Conservation (phyloP, 2,329 filamentous ascomycete genomes). For the Leptodontidium sp. region DNA sequence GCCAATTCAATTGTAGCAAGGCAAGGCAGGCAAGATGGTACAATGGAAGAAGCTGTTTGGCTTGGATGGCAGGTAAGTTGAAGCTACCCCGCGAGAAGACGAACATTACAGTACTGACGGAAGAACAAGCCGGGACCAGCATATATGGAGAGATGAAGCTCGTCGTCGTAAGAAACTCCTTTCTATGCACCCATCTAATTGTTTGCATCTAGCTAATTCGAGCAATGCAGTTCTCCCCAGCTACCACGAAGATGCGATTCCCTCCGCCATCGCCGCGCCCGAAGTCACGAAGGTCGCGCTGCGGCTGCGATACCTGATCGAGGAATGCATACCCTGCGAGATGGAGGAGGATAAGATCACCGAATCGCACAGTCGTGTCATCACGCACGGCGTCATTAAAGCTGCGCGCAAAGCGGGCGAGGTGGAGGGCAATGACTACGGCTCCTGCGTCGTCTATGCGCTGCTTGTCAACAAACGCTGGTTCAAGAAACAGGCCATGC, state of each 20-base stretch:
- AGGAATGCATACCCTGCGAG: conserved; percentile 90
- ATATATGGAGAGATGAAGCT: conserved; percentile 43
- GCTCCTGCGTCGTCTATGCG: conserved; percentile 71
- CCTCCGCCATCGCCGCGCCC: conserved; percentile 74
- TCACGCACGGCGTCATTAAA: conserved; percentile 80
- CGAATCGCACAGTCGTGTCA: conserved; percentile 82
- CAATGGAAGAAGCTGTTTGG: conserved; percentile 46
- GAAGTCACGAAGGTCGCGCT: conserved; percentile 92
- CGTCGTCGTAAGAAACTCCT: conserved; percentile 37
- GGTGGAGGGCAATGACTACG: conserved; percentile 78
- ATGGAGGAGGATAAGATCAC: conserved; percentile 79
- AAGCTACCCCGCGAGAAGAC: conserved; percentile 23
- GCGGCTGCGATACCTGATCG: conserved; percentile 88
- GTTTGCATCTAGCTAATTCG: neutral
- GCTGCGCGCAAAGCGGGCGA: conserved; percentile 87
- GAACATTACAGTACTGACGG: conserved; percentile 25
- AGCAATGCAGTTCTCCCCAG: conserved; percentile 68
- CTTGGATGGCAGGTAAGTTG: conserved; percentile 41
- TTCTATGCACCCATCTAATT: neutral
- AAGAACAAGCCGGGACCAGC: conserved; percentile 35
- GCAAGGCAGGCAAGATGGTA: conserved; percentile 36
- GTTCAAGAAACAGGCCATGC: conserved; percentile 80
- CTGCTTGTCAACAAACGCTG: conserved; percentile 58
- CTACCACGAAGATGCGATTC: conserved; percentile 63
- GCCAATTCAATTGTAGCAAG: neutral